Conservation (phyloP, 2,329 filamentous ascomycete genomes). For the Fusarium bactridioides region DNA sequence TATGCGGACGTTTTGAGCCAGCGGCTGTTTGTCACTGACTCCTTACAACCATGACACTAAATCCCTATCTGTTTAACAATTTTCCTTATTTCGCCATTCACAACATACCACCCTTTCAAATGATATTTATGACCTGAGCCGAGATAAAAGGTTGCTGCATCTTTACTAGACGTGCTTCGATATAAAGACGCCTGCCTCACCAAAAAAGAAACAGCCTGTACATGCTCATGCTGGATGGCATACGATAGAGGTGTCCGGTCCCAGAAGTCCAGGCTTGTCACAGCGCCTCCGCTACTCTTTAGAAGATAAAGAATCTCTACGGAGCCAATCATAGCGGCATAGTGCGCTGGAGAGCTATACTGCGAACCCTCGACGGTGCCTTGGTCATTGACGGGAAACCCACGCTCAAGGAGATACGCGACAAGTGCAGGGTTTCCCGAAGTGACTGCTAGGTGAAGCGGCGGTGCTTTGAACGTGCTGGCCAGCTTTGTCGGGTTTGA, state of each 20-base stretch:
- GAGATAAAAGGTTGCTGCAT: not conserved
- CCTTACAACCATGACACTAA: accelerated
- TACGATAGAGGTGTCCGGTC: not conserved
- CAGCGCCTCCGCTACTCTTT: accelerated
- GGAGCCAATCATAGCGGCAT: not conserved
- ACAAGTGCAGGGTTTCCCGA: accelerated
- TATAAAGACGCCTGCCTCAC: not conserved
- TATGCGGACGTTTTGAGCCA: accelerated
- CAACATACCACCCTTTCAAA: not conserved
- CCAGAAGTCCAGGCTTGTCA: not conserved
- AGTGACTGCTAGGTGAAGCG: not conserved
- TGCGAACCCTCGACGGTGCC: accelerated
- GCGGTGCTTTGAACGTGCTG: not conserved
- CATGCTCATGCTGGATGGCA: not conserved
- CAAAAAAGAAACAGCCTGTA: not conserved
- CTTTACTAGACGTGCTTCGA: not conserved
- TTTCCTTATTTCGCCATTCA: not conserved
- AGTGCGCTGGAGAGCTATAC: not conserved
- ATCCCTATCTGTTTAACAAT: not conserved
- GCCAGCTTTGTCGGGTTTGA: not conserved
- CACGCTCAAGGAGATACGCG: not conserved
- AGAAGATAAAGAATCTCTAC: not conserved
- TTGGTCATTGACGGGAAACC: not conserved
- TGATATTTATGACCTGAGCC: not conserved
- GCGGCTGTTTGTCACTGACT: not conserved